These are phyloP conservation scores for Euclidium syriacum DNA, from an alignment of 345 rosid genomes.

Conservation along the genomic window DNA sequence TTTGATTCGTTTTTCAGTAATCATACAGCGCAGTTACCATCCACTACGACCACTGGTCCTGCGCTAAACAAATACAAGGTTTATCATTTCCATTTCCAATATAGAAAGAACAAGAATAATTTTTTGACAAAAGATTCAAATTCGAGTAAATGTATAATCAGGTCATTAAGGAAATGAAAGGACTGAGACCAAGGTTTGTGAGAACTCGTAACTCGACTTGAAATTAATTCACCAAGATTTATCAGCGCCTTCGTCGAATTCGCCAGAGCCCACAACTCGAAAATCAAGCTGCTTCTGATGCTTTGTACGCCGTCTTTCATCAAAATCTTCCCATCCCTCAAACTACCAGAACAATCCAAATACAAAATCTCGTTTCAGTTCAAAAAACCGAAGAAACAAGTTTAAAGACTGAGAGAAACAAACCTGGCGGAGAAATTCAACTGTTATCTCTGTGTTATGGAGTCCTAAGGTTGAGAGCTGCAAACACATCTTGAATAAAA, in stretches of 20 bases:
- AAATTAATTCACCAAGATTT: constrained; percentile 49
- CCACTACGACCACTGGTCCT: too few species aligned
- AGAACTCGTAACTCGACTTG: neutral
- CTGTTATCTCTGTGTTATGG: constrained; percentile 83
- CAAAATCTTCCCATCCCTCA: constrained; percentile 81
- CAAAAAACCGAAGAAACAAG: neutral
- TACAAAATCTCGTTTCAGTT: neutral
- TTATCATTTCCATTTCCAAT: too few species aligned
- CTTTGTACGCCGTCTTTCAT: constrained; percentile 62
- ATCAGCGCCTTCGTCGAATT: constrained; percentile 94
- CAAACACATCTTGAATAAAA: constrained; percentile 54
- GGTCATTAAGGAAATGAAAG: neutral
- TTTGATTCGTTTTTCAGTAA: too few species aligned
- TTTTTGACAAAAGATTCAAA: too few species aligned
- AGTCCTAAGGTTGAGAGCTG: constrained; percentile 77
- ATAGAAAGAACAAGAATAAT: too few species aligned
- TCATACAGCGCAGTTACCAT: too few species aligned
- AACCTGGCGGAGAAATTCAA: constrained; percentile 74
- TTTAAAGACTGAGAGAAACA: constrained; percentile 3
- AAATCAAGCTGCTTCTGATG: constrained; percentile 94
- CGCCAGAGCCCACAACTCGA: constrained; percentile 53
- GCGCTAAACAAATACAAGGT: too few species aligned
- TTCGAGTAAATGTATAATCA: neutral
- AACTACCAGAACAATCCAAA: constrained; percentile 33
- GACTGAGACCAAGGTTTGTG: too few species aligned